Evolutionary conservation across 2,329 filamentous ascomycete species (phyloP), one percentile per base, ranked within the genome.

Genomic region (Sclerotinia spermophila): DNA sequence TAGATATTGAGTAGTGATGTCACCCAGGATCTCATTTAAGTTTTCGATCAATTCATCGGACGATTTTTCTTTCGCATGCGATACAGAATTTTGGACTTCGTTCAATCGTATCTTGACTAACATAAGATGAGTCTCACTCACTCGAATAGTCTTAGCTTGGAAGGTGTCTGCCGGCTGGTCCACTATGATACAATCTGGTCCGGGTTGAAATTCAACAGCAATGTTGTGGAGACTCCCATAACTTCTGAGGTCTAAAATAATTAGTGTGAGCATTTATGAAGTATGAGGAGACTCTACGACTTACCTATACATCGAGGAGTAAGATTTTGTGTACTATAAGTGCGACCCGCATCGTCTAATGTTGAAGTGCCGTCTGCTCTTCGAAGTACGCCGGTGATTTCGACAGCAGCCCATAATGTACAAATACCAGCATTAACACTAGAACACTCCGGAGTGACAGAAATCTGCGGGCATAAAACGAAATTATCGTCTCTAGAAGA

Each of bases 31-130:
- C 42, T 81, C 79, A 75, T 90, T 86, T 17, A 90, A 81, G 70
- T 89, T 86, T 35, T 86, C 83, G 24, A 90, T 87, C 44, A 90
- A 79, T 55, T 86, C 82, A 19, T 89, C 86, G 0, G 87, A 84
- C 53, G 80, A 82, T 27, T 64, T 60, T 61, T 83, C 81, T 44
- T 80, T 79, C 13, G 75, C 44, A 67, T 82, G 79, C 30, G 65
- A 68, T n/a, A 42, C 24, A 8, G 71, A 44, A 24, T 62, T 13
- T 30, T 64, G 71, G n/a, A 75, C 62, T 56, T 72, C 74, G 44
- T 71, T 71, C 17, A 79, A 71, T 38, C 71, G 71, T 19, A 79
- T 67, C 65, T 77, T 78, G 2, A 74, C 78, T 8, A 79, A 68
- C n/a, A 78, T 74, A 15, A 80, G 72, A 51, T 73, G 74, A n/a